Base-by-base conservation (phyloP, 2,329 filamentous ascomycete species). In the Venturia effusa region DNA sequence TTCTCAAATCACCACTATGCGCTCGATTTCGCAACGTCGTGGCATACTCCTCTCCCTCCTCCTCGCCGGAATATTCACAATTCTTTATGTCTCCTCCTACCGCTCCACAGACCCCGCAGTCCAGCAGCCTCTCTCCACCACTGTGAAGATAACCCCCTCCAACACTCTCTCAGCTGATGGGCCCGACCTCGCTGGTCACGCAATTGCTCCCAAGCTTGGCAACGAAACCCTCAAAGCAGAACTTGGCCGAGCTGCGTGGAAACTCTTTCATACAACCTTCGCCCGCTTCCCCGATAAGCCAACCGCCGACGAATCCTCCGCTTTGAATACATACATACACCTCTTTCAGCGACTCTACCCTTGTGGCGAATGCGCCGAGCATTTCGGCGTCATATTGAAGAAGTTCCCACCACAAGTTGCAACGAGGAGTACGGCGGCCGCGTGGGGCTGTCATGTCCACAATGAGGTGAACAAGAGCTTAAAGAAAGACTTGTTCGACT, bases 191-290 rank as follows among this genome's bases (percentile, higher is more conserved):
- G 27, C 80, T 81, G 89, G 88, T 64, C 84, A 84, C 64, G 87
- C 86, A 3, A 93, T 92, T 70, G 89, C 89, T 61, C 87, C 89
- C 1, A 92, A 90, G 76, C 79, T 94, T 62, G 90, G 89, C 71
- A 94, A 94, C 75, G 89, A 88, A 66, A 94, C 90, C 7, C 79
- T 85, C 63, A 94, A 93, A 74, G 84, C 83, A 66, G 85, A 88
- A 73, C 77, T 88, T 34, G 85, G 85, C 66, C 81, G 84, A 66
- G 83, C 85, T 64, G 81, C 84, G 41, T 88, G 85, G 85, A 85
- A 86, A 70, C 79, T 86, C 67, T 79, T 88, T 67, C 85, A 88
- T 72, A 88, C 85, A 22, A 84, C 84, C 65, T 85, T 88, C 77
- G 84, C 83, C 62, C 80, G 84, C 67, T 88, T 86, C 70, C 85